Evolutionary conservation across 2,329 filamentous ascomycete species (phyloP).

Genomic region (Apiospora kogelbergensis): DNA sequence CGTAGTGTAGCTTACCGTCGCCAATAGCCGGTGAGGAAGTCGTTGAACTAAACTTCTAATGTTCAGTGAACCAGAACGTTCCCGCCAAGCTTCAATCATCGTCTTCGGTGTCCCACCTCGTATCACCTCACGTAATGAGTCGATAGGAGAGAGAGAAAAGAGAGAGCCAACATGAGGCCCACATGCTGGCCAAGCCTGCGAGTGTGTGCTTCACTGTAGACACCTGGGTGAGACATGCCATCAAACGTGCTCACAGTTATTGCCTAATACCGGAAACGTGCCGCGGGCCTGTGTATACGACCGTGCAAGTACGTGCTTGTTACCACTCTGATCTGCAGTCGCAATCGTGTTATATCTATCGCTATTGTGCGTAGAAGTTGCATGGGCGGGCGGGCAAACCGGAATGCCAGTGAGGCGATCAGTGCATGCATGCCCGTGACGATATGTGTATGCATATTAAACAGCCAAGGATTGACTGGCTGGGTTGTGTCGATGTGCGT

Average conservation of each 20-base stretch:
- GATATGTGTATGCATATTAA: not conserved
- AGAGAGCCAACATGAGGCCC: not conserved
- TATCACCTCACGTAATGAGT: not conserved
- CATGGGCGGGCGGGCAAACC: not conserved
- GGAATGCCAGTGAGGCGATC: not conserved
- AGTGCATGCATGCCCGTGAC: not conserved
- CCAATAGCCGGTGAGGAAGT: not conserved
- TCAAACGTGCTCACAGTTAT: not conserved
- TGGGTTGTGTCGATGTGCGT: not conserved
- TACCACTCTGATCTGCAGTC: not conserved
- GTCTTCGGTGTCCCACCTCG: not conserved
- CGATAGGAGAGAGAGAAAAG: not conserved
- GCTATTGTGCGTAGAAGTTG: not conserved
- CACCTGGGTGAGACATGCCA: slow-evolving; percentile 5
- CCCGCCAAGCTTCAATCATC: not conserved
- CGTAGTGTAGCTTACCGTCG: not conserved
- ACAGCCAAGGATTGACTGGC: not conserved
- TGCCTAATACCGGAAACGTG: not conserved
- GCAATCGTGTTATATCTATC: not conserved
- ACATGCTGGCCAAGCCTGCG: not conserved
- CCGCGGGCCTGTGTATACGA: not conserved
- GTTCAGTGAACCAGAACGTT: not conserved
- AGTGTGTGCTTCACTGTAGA: not conserved
- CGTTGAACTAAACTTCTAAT: not conserved
- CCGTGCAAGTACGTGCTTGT: not conserved